Evolutionary conservation across 2,329 filamentous ascomycete genomes (phyloP).

Genomic region (Coniochaeta prunicola): DNA sequence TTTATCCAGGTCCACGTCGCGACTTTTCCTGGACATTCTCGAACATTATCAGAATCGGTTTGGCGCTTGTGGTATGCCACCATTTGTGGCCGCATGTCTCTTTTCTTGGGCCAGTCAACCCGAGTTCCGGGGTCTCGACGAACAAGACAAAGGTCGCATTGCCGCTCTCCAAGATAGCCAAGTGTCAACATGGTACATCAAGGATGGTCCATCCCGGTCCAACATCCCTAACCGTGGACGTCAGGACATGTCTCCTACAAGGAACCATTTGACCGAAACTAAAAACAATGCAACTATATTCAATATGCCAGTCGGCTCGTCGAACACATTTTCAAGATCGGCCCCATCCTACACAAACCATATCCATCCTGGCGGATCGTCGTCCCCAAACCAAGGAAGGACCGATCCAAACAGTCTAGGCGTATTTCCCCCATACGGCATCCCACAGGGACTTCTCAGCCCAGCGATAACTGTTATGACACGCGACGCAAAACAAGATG

Average conservation of each 20-base stretch:
- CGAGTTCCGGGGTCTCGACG: slow-evolving; percentile 8
- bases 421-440: neutral
- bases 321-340: neutral
- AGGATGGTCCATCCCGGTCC: neutral
- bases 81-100: slow-evolving; percentile 16
- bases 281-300: neutral
- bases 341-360: neutral
- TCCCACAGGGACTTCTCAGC: neutral
- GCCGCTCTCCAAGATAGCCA: neutral
- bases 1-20: slow-evolving; percentile 6
- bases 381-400: neutral
- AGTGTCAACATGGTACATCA: neutral
- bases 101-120: slow-evolving; percentile 11
- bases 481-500: neutral
- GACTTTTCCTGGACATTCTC: slow-evolving; percentile 13
- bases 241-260: neutral
- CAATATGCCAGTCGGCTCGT: too few species aligned
- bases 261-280: neutral
- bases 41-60: slow-evolving; percentile 16
- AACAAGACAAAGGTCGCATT: slow-evolving; percentile 5
- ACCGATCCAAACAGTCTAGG: neutral
- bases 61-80: slow-evolving; percentile 15
- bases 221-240: neutral
- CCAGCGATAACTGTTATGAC: neutral
- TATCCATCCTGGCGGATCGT: neutral